These are phyloP conservation scores for Erodium moschatum DNA, from an alignment of 441 rosid species.

Conservation along the genomic window DNA sequence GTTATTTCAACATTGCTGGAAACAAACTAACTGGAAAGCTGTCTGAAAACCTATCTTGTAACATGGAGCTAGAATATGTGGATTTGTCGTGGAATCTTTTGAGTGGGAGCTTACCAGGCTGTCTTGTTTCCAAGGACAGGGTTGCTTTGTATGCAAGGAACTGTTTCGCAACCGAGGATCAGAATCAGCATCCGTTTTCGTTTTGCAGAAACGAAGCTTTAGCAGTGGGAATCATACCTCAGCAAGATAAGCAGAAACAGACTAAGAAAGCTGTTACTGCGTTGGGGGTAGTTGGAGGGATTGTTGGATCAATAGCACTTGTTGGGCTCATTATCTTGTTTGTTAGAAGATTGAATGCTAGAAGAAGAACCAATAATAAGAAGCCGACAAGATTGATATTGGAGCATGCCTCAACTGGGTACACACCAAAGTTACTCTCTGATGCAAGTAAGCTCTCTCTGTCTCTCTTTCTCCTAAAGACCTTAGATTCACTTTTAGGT, in stretches of 20 bases:
- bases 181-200: constrained; percentile 53
- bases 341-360: constrained; percentile 32
- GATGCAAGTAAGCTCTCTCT: constrained; percentile 67
- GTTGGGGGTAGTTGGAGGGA: constrained; percentile 46
- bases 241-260: constrained; percentile 29
- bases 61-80: constrained; percentile 41
- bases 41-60: constrained; percentile 63
- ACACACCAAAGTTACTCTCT: constrained; percentile 68
- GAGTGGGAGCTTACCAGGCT: constrained; percentile 63
- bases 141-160: constrained; percentile 44
- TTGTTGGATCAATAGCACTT: constrained; percentile 45
- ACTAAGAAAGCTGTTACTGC: constrained; percentile 36
- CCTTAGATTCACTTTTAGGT: background rate
- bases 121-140: constrained; percentile 47
- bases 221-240: constrained; percentile 75
- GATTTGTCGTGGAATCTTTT: constrained; percentile 80
- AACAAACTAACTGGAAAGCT: constrained; percentile 85
- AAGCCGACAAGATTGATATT: constrained; percentile 47
- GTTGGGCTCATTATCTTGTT: constrained; percentile 37
- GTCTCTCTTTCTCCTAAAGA: background rate
- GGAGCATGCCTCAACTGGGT: constrained; percentile 63
- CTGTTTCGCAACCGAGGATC: constrained; percentile 45
- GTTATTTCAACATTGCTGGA: constrained; percentile 52
- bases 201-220: constrained; percentile 80
- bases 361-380: constrained; percentile 26